A percentile compares a stretch with the other conserved stretches of the same genome.
Evolutionary conservation across 257 asterid species (phyloP).

Genomic region (Paulownia fortunei): DNA sequence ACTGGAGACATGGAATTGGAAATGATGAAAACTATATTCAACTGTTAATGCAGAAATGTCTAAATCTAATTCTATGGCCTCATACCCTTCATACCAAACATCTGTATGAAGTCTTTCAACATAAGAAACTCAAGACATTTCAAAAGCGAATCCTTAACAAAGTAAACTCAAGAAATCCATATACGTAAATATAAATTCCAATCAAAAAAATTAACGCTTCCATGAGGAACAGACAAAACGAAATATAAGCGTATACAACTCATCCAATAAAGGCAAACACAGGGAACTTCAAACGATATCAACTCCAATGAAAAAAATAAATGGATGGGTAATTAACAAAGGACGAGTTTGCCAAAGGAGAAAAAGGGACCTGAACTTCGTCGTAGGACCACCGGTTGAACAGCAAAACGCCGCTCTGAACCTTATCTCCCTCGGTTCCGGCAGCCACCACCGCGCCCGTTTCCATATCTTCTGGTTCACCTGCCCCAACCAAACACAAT

Average conservation of each 20-base stretch:
- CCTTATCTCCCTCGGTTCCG: constrained; percentile 38
- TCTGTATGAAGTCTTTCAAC: too few species aligned
- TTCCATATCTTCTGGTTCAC: constrained; percentile 43
- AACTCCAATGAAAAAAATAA: background rate
- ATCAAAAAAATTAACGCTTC: background rate
- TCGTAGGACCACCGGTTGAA: constrained; percentile 77
- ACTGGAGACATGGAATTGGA: too few species aligned
- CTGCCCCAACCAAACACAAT: constrained; percentile 7
- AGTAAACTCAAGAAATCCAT: background rate
- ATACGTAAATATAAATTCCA: background rate
- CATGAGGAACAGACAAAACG: background rate
- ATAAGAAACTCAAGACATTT: too few species aligned
- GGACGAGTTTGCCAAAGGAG: background rate
- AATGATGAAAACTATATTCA: too few species aligned
- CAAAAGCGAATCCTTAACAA: background rate
- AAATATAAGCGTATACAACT: background rate
- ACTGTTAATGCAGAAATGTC: too few species aligned
- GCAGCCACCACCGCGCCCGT: constrained; percentile 32
- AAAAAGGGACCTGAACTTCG: constrained; percentile 56
- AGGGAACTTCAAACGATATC: too few species aligned
- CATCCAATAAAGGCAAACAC: background rate
- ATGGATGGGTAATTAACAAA: background rate
- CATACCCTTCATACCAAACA: too few species aligned
- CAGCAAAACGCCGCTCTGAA: constrained; percentile 53
- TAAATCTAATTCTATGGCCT: too few species aligned